Evolutionary conservation across 768 basidiomycete species (phyloP), one percentile per base, ranked within the genome.

Genomic region (Tylopilus vinaceipallidus): DNA sequence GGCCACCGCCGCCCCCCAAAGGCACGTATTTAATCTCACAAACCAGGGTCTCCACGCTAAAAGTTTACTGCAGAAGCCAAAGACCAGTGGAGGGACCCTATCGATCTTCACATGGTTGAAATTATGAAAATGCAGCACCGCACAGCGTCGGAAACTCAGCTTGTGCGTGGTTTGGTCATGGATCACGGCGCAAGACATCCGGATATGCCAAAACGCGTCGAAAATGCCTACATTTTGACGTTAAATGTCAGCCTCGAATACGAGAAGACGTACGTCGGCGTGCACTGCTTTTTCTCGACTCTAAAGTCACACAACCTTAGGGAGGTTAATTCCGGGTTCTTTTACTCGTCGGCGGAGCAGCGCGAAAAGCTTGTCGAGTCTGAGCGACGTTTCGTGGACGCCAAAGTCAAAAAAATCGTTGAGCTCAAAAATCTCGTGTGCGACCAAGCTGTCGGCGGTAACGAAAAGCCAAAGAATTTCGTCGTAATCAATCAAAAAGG

Each of bases 61-160:
- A 58, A 58, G 45, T 59, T 53, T 56, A 54, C 48, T 48, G 45
- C 56, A 87, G 83, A 80, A 54, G 69, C 79, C 17, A 72, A 75
- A 54, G 84, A 87, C 63, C 82, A 84, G 58, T 88, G 82, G 77
- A 80, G 79, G 45, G 86, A 94, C 59, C 93, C 95, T 42, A 95
- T 98, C 64, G 97, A 99, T 75, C 77, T 99, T 49, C 95, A 98
- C 73, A 99, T 99, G 97, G 76, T 99, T 44, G 97, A 99, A 73
- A 86, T 98, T 54, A 98, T 98, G 97, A 98, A 98, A 76, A 99
- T 99, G 97, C 95, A 97, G 70, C 97, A 99, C 73, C 88, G 95
- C 61, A 95, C 88, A 36, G 93, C 97, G 54, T 93, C 92, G 20
- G 97, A 99, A 70, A 99, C 97, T 26, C 90, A 97, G 66, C 83